Evolutionary conservation across 768 basidiomycete species (phyloP).

Genomic region (Butyriboletus loyo): DNA sequence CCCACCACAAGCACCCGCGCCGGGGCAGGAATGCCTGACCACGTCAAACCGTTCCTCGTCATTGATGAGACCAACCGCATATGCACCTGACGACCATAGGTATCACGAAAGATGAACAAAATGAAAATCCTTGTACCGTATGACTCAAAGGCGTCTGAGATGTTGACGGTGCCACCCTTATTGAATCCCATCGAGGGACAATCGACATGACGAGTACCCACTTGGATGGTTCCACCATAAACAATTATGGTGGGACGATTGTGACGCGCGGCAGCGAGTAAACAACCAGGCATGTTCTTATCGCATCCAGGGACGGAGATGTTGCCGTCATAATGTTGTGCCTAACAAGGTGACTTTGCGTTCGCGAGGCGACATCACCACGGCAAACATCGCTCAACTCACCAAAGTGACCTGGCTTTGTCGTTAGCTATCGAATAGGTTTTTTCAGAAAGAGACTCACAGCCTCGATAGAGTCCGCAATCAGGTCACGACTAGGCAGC

Average conservation of each 20-base stretch:
- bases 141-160: slow-evolving; percentile 82
- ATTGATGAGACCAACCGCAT: slow-evolving; percentile 67
- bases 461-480: slow-evolving; percentile 87
- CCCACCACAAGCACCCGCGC: slow-evolving; percentile 80
- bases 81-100: slow-evolving; percentile 55
- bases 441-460: slow-evolving; percentile 36
- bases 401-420: slow-evolving; percentile 54
- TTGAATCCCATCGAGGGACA: slow-evolving; percentile 75
- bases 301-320: slow-evolving; percentile 87
- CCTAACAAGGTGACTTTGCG: slow-evolving; percentile 38
- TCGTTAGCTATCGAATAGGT: slow-evolving; percentile 6
- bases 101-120: neutral
- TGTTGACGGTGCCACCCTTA: slow-evolving; percentile 81
- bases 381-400: slow-evolving; percentile 3
- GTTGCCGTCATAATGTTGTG: slow-evolving; percentile 86
- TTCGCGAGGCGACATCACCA: neutral
- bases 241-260: slow-evolving; percentile 87
- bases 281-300: slow-evolving; percentile 90
- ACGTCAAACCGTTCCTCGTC: slow-evolving; percentile 84
- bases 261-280: slow-evolving; percentile 83
- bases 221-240: slow-evolving; percentile 82
- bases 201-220: slow-evolving; percentile 72
- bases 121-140: slow-evolving; percentile 48
- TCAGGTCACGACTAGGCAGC: slow-evolving; percentile 82
- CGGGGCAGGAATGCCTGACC: slow-evolving; percentile 81